phyloP scores from a whole-genome alignment of 2,329 filamentous ascomycete genomes.

The Pseudonectria buxi region DNA sequence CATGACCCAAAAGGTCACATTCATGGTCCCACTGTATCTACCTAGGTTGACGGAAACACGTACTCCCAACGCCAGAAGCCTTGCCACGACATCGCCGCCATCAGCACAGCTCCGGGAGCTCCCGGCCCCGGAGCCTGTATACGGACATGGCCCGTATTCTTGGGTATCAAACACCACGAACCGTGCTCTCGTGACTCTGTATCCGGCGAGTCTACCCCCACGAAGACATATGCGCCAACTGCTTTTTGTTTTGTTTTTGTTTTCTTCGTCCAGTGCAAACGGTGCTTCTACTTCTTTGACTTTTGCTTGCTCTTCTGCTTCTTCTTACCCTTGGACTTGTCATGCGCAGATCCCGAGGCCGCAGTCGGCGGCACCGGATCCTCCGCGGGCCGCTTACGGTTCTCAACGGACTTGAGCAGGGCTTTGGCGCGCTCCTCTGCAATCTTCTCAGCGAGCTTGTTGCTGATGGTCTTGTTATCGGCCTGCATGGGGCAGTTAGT shows the following conservation, averaged over 20 bases:
- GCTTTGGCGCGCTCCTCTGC: conserved; percentile 50
- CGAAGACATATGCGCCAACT: not conserved
- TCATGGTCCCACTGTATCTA: too few relatives aligned
- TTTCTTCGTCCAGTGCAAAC: too few relatives aligned
- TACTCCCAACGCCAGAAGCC: too few relatives aligned
- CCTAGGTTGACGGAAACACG: too few relatives aligned
- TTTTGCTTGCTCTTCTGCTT: conserved; percentile 27
- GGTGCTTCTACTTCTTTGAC: conserved; percentile 18
- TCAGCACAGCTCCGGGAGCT: too few relatives aligned
- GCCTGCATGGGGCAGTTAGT: conserved; percentile 26
- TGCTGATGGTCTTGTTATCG: conserved; percentile 46
- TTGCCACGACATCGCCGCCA: too few relatives aligned
- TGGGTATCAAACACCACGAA: not conserved
- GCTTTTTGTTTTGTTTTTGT: too few relatives aligned
- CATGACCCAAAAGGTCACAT: too few relatives aligned
- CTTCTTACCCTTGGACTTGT: conserved; percentile 23
- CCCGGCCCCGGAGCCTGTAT: too few relatives aligned
- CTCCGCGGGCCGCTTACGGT: conserved; percentile 36
- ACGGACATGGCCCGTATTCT: conserved; percentile 5
- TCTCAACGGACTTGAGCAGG: conserved; percentile 39
- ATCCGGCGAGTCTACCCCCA: not conserved
- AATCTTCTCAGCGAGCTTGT: conserved; percentile 48
- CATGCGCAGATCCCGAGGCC: conserved; percentile 8
- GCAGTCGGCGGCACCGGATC: conserved; percentile 22
- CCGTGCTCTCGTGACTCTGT: not conserved